Evolutionary conservation across 306 rosid species (phyloP), one percentile per base, ranked within the genome.

Genomic region (Corylus americana): DNA sequence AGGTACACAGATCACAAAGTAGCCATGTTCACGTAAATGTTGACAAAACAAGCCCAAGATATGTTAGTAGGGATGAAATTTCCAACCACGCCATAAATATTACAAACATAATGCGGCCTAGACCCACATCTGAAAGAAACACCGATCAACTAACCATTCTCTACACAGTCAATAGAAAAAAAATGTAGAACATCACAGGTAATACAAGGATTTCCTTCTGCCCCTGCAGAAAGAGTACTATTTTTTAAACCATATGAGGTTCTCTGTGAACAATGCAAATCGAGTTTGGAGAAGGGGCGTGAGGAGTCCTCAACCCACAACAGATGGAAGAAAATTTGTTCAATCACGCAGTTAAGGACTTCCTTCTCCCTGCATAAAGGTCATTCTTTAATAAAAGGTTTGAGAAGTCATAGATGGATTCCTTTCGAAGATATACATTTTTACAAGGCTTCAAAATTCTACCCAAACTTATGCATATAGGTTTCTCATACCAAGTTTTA

Each of bases 401-500:
- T 64, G 4, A 64, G 47, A 64, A 63, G 7, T 64, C 70, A 14
- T 35, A 35, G 47, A 37, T 64, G 7, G 42, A 64, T 1, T 64
- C 16, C 47, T 31, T 35, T 35, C 10, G 12, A 35, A 64, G 20
- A 31, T 14, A 64, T 14, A 1, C 70, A 35, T 64, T 35, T 31
- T 18, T 35, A 37, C 22, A 16, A 35, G 48, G 48, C 45, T 64
- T 64, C 45, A 17, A 18, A 35, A 1, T 31, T 39, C 7, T 9
- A 57, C 51, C 71, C 44, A 4, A 70, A 35, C 14, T 69, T 27
- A 39, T 51, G 80, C 66, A 70, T 70, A 80, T 42, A 66, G 78
- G 68, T 45, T 73, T 61, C 55, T 69, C 92, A 57, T 91, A 96
- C 99, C 98, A n/a, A 95, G 96, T 88, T 93, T 96, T 72, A 96